Evolutionary conservation across 306 rosid species (phyloP).

Genomic region (Arachis hypogaea): DNA sequence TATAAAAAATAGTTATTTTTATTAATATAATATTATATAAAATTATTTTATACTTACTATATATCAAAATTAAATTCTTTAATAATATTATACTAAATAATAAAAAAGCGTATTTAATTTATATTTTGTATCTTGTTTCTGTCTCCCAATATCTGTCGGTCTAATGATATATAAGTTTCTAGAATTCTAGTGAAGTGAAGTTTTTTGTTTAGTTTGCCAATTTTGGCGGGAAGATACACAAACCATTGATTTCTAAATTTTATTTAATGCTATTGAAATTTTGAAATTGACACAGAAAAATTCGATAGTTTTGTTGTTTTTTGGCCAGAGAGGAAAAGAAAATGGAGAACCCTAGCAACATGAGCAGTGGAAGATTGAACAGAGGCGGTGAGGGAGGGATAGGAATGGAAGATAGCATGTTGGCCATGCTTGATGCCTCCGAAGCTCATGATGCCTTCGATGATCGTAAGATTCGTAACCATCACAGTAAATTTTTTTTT

Average conservation of each 20-base stretch:
- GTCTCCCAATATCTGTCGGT: no score
- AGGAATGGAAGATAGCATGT: conserved; percentile 61
- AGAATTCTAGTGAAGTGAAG: neutral
- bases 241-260: neutral
- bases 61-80: no score
- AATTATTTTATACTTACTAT: no score
- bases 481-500: neutral
- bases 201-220: neutral
- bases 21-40: no score
- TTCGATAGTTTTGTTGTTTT: neutral
- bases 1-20: no score
- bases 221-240: conserved; percentile 36
- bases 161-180: no score
- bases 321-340: neutral
- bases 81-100: no score
- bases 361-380: conserved; percentile 56
- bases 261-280: neutral
- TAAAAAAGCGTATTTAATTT: no score
- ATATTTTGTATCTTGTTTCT: no score
- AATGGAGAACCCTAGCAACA: conserved; percentile 52
- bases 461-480: conserved; percentile 48
- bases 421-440: conserved; percentile 71
- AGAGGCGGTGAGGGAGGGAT: neutral
- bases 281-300: neutral
- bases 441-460: conserved; percentile 72